These are phyloP conservation scores for Pseudevernia furfuracea DNA, from an alignment of 495 filamentous ascomycete genomes.

Conservation along the genomic window DNA sequence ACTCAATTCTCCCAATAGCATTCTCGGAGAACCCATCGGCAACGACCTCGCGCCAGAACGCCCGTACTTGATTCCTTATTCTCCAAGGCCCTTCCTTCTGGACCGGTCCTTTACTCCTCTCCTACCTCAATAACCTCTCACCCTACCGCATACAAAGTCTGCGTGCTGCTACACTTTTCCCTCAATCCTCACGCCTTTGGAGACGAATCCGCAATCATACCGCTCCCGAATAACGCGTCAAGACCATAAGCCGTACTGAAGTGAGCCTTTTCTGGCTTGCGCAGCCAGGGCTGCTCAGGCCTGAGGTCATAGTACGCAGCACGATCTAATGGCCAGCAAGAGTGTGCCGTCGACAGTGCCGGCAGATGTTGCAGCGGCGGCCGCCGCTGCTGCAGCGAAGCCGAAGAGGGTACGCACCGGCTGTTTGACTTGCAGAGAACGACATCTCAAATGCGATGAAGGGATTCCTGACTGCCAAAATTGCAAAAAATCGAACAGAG, in stretches of 20 bases:
- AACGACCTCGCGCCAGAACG: neutral
- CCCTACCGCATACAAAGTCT: neutral
- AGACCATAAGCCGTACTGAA: neutral
- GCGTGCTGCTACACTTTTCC: neutral
- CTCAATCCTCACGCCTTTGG: neutral
- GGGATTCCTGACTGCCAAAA: conserved; percentile 71
- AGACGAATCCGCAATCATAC: neutral
- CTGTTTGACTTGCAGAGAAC: conserved; percentile 69
- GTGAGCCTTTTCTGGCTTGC: conserved; percentile 1
- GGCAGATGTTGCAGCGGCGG: conserved; percentile 22
- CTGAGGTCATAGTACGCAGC: neutral
- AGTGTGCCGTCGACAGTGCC: conserved; percentile 17
- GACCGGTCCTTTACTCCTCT: neutral
- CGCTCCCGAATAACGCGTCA: neutral
- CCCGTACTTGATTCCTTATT: neutral
- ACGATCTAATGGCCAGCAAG: conserved; percentile 23
- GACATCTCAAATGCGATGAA: conserved; percentile 81
- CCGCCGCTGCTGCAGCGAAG: conserved; percentile 40
- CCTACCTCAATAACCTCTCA: neutral
- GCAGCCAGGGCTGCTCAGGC: conserved; percentile 9
- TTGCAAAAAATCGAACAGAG: conserved; percentile 77
- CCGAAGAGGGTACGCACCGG: conserved; percentile 66
- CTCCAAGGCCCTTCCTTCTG: neutral
- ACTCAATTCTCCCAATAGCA: neutral
- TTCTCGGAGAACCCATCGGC: neutral